Evolutionary conservation across 1,284 basidiomycete genomes (phyloP).

Genomic region (Limonomyces culmigenus): DNA sequence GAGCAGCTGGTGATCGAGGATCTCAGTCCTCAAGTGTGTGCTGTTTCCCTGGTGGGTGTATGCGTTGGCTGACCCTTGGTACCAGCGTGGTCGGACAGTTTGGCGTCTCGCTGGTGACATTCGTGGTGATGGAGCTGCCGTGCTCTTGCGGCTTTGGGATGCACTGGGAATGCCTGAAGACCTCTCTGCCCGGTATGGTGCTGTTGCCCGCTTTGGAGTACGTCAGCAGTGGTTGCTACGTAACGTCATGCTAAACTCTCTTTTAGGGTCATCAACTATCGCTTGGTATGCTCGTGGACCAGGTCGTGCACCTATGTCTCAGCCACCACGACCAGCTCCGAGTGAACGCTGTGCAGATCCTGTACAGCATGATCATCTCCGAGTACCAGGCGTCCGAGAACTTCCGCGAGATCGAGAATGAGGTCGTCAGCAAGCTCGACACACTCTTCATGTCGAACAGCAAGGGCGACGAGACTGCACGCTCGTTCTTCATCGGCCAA

Average conservation of each 20-base stretch:
- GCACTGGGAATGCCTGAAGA: conserved; percentile 68
- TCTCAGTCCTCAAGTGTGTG: conserved; percentile 72
- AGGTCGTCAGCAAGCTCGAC: conserved; percentile 89
- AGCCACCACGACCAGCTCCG: conserved; percentile 90
- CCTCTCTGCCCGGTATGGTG: conserved; percentile 26
- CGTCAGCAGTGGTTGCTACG: conserved; percentile 11
- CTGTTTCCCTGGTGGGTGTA: conserved; percentile 1
- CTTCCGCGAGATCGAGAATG: conserved; percentile 81
- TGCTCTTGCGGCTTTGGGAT: conserved; percentile 77
- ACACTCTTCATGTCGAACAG: conserved; percentile 84
- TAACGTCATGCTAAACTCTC: conserved; percentile 4
- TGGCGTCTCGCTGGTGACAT: conserved; percentile 95
- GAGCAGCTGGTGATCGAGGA: conserved; percentile 90
- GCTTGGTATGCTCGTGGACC: conserved; percentile 76
- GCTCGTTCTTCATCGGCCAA: conserved; percentile 90
- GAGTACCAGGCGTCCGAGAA: conserved; percentile 72
- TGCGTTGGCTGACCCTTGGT: conserved; percentile 7
- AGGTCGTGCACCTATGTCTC: conserved; percentile 83
- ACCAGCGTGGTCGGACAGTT: conserved; percentile 80
- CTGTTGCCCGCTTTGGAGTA: conserved; percentile 43
- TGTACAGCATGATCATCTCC: conserved; percentile 93
- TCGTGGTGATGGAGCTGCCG: conserved; percentile 80
- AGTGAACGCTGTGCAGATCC: conserved; percentile 79
- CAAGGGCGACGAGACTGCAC: conserved; percentile 79
- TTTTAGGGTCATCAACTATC: conserved; percentile 67